phyloP scores from a whole-genome alignment of 1,284 basidiomycete species.

The Heterobasidion occidentale region DNA sequence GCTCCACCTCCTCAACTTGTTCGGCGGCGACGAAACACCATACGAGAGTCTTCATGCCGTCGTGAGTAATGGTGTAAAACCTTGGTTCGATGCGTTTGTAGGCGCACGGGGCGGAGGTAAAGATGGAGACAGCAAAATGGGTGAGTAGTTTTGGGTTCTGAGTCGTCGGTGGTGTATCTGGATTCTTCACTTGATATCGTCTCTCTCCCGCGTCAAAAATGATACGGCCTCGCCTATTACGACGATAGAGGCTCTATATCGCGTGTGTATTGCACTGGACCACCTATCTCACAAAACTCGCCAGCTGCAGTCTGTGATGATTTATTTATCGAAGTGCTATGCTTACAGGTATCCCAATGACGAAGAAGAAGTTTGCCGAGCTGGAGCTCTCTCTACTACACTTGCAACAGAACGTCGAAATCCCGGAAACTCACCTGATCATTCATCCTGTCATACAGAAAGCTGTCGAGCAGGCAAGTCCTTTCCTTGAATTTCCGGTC shows the following conservation, averaged over 20 bases:
- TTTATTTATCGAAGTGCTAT: neutral
- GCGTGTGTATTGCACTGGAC: neutral
- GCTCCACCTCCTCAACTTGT: conserved; percentile 89
- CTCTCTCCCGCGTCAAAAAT: neutral
- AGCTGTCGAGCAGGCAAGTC: conserved; percentile 66
- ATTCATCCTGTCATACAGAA: conserved; percentile 88
- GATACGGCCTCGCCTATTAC: neutral
- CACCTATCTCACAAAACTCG: neutral
- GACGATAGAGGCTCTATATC: neutral
- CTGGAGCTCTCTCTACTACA: conserved; percentile 94
- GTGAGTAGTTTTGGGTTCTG: conserved; percentile 28
- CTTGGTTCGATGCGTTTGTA: conserved; percentile 98
- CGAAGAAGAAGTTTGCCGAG: conserved; percentile 99
- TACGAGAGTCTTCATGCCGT: conserved; percentile 97
- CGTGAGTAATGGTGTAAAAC: conserved; percentile 93
- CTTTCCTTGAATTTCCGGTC: neutral
- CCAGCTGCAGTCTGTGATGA: neutral
- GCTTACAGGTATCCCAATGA: conserved; percentile 82
- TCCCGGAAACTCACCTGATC: conserved; percentile 90
- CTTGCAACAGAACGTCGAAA: conserved; percentile 98
- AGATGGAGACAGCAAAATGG: conserved; percentile 83
- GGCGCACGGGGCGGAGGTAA: conserved; percentile 68
- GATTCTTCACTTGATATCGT: neutral
- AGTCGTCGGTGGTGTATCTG: neutral
- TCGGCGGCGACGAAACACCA: conserved; percentile 85